phyloP scores from a whole-genome alignment of 148 eudicot species.

The Chenopodium formosanum region DNA sequence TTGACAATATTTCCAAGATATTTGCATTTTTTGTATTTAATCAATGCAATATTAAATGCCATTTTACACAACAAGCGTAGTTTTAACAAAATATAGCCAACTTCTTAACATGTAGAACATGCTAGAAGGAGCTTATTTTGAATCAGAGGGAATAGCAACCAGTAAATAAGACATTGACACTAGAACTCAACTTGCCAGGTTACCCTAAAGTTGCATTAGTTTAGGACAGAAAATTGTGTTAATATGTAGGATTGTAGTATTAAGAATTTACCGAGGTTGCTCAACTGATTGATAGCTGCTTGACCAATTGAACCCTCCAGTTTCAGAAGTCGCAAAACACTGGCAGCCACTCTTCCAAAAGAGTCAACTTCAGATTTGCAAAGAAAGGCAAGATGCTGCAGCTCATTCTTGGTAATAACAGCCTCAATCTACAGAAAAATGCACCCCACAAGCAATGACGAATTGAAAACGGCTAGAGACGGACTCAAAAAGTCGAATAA shows the following conservation, averaged over 20 bases:
- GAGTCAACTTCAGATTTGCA: conserved; percentile 93
- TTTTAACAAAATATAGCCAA: background rate
- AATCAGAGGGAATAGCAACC: background rate
- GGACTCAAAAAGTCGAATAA: background rate
- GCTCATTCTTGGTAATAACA: conserved; percentile 84
- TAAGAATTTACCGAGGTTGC: conserved; percentile 81
- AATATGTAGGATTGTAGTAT: conserved; percentile 11
- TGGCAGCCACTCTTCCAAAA: conserved; percentile 78
- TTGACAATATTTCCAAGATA: background rate
- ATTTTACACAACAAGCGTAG: background rate
- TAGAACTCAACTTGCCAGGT: background rate
- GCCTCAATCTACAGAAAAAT: conserved; percentile 73
- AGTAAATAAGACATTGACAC: background rate
- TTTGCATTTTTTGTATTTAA: background rate
- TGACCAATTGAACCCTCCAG: conserved; percentile 78
- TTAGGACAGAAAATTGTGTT: background rate
- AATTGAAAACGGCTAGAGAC: background rate
- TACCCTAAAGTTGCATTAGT: background rate
- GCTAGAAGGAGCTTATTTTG: background rate
- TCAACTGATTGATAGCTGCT: conserved; percentile 76
- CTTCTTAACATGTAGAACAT: no score
- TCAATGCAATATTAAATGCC: background rate
- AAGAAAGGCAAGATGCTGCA: conserved; percentile 68
- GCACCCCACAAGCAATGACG: conserved; percentile 4
- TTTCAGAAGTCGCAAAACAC: conserved; percentile 73